phyloP scores from a whole-genome alignment of 2,329 filamentous ascomycete species.

The Ophiostoma himal-ulmi region DNA sequence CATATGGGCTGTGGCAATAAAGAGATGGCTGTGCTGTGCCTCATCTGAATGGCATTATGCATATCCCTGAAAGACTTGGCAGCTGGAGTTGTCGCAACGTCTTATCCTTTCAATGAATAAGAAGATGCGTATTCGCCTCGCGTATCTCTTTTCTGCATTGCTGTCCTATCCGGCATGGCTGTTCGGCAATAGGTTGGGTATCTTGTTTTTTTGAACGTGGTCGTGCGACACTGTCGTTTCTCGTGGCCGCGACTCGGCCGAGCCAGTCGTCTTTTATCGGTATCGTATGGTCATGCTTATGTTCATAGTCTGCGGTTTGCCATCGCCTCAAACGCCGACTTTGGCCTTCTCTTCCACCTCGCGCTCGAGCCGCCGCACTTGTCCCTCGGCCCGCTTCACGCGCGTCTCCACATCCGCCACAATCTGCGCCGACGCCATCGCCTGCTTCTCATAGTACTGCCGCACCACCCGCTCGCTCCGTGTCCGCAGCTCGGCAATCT shows the following conservation, averaged over 20 bases:
- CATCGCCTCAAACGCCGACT: not conserved
- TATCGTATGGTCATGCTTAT: not conserved
- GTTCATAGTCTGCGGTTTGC: not conserved
- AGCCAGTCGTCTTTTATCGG: not conserved
- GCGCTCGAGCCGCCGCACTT: conserved; percentile 57
- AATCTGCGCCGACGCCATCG: conserved; percentile 61
- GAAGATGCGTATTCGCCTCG: not conserved
- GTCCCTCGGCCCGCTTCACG: conserved; percentile 59
- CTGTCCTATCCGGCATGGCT: not conserved
- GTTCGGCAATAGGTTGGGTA: not conserved
- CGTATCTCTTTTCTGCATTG: not conserved
- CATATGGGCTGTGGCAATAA: not conserved
- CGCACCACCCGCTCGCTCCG: conserved; percentile 59
- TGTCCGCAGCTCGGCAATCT: conserved; percentile 57
- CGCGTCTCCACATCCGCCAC: conserved; percentile 68
- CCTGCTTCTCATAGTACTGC: conserved; percentile 66
- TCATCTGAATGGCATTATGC: conserved; percentile 1
- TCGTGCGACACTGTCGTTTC: not conserved
- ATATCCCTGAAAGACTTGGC: not conserved
- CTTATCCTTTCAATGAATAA: not conserved
- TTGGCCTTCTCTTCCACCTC: conserved; percentile 2
- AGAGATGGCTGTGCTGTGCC: not conserved
- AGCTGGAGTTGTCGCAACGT: not conserved
- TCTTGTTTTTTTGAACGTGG: not conserved
- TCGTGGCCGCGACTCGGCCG: not conserved